These are phyloP conservation scores for Fonsecaea pugnacius DNA, from an alignment of 2,329 filamentous ascomycete genomes.

Conservation along the genomic window DNA sequence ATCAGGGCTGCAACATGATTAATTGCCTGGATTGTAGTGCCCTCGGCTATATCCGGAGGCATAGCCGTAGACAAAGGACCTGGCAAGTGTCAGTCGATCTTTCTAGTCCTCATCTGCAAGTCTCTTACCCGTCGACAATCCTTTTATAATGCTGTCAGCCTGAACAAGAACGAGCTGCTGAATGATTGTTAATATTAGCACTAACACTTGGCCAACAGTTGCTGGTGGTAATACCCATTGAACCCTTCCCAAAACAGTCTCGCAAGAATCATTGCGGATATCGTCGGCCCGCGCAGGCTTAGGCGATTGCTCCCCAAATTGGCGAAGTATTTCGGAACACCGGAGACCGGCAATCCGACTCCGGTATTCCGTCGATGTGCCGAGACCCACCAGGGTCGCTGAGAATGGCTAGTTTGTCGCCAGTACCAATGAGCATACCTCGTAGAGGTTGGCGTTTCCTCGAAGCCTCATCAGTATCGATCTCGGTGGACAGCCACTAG, in stretches of 20 bases:
- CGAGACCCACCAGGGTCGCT: constrained; percentile 1
- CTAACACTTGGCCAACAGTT: constrained; percentile 1
- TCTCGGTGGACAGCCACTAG: background rate
- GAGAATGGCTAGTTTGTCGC: background rate
- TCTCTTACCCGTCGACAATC: background rate
- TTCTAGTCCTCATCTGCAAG: background rate
- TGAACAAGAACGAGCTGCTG: background rate
- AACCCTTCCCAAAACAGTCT: background rate
- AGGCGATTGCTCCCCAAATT: background rate
- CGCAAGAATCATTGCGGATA: background rate
- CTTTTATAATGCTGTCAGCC: background rate
- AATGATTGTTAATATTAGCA: constrained; percentile 1
- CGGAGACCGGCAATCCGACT: background rate
- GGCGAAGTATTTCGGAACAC: background rate
- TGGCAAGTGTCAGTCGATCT: background rate
- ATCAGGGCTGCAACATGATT: background rate
- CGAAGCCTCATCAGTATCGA: constrained; percentile 1
- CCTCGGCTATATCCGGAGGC: background rate
- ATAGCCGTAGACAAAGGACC: background rate
- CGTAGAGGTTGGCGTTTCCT: background rate
- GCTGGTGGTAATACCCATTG: background rate
- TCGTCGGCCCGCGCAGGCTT: background rate
- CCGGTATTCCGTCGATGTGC: background rate
- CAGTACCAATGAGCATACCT: background rate
- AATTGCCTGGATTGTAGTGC: constrained; percentile 1